Conservation (phyloP, 1,284 basidiomycete genomes). For the Apiotrichum laibachii region DNA sequence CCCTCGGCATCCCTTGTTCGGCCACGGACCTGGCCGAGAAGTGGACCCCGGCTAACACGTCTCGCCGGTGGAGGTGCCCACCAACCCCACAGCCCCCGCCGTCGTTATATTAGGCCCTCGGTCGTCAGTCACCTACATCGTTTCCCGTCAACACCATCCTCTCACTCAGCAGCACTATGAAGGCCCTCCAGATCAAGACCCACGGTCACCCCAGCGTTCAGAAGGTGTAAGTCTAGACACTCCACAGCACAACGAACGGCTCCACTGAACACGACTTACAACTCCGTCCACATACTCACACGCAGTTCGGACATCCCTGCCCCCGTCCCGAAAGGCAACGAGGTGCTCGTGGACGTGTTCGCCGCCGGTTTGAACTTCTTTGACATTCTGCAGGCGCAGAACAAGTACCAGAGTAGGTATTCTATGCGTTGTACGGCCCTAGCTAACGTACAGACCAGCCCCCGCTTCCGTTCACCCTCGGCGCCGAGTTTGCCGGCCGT, state of each 20-base stretch:
- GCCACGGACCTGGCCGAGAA: too few species aligned
- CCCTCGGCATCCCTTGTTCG: too few species aligned
- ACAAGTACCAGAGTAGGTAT: slow-evolving; percentile 69
- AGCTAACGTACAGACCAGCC: slow-evolving; percentile 58
- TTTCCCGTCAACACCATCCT: neutral
- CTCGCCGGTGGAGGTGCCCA: too few species aligned
- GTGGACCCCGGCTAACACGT: too few species aligned
- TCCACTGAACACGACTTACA: too few species aligned
- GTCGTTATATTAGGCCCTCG: neutral
- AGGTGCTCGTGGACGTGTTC: slow-evolving; percentile 80
- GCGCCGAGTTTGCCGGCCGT: slow-evolving; percentile 80
- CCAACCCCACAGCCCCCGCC: too few species aligned
- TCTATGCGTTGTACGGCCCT: too few species aligned
- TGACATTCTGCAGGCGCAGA: slow-evolving; percentile 74
- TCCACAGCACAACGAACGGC: too few species aligned
- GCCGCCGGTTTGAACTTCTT: slow-evolving; percentile 46
- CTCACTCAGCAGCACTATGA: slow-evolving; percentile 57
- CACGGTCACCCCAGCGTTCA: slow-evolving; percentile 72
- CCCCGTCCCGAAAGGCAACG: slow-evolving; percentile 58
- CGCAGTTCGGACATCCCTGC: slow-evolving; percentile 56
- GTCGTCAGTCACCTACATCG: neutral
- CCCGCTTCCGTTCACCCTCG: slow-evolving; percentile 75
- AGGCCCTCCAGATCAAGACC: slow-evolving; percentile 70
- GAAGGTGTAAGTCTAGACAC: slow-evolving; percentile 49
- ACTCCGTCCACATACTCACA: neutral